Evolutionary conservation across 2,329 filamentous ascomycete genomes (phyloP), one percentile per base, ranked within the genome.

Genomic region (Lanzia echinophila): DNA sequence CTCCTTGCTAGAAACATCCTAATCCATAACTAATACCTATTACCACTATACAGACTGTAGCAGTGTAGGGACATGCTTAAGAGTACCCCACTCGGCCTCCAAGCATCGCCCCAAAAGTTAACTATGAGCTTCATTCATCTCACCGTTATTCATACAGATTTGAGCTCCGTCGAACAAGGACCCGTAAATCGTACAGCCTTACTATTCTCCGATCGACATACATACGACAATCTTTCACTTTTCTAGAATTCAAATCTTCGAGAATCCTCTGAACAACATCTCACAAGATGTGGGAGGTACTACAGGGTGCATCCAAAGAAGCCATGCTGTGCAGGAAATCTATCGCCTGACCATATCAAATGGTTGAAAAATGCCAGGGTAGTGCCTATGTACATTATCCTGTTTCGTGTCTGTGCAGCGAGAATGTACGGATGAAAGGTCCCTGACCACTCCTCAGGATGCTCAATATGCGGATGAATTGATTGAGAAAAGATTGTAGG

Each of bases 331-430:
- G 50, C 43, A 47, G 50, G 43, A 38, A 15, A 41, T 34, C 46
- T 42, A 54, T 50, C 52, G 52, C 33, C 52, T 54, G 52, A 54
- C 52, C 46, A 54, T 36, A 54, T 54, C 52, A 49, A 49, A 54
- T 50, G 52, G 38, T 50, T 38, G n/a, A 24, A 47, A 53, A 41
- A 53, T 36, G 12, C 44, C 22, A 47, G 43, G 15, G 20, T 53
- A 39, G 33, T 47, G 33, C 28, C 43, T 53, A 53, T 47, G 50
- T 53, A 53, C 50, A 33, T 13, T 53, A 36, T 15, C 43, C 19
- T 34, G 42, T 47, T 47, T 41, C 17, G 34, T 53, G 31, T 33
- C 24, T 47, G 15, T 53, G 43, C 50, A 53, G 43, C 50, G 22
- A 38, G 31, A 53, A 41, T 41, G 24, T 53, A 24, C 50, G n/a